Evolutionary conservation across 345 rosid genomes (phyloP).

Genomic region (Citrus sinensis): DVS_A1.0 CM039161.1:5268501-5269000

Average conservation of each 20-base stretch:
- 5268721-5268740: constrained; percentile 6
- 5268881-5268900: constrained; percentile 8
- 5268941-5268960: constrained; percentile 15
- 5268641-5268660: neutral
- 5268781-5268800: constrained; percentile 45
- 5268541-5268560: constrained; percentile 57
- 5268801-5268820: neutral
- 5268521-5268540: constrained; percentile 85
- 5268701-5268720: neutral
- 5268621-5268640: constrained; percentile 37
- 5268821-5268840: neutral
- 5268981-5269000: neutral
- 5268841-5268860: neutral
- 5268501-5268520: constrained; percentile 53
- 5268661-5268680: neutral
- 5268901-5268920: constrained; percentile 20
- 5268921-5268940: constrained; percentile 11
- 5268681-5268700: neutral
- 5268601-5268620: constrained; percentile 18
- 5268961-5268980: constrained; percentile 15
- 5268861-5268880: neutral
- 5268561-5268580: constrained; percentile 19
- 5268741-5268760: constrained; percentile 11
- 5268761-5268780: constrained; percentile 16
- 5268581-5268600: constrained; percentile 29